phyloP scores from a whole-genome alignment of 1,284 basidiomycete genomes.

The Fistulinella cinereoalba region DNA sequence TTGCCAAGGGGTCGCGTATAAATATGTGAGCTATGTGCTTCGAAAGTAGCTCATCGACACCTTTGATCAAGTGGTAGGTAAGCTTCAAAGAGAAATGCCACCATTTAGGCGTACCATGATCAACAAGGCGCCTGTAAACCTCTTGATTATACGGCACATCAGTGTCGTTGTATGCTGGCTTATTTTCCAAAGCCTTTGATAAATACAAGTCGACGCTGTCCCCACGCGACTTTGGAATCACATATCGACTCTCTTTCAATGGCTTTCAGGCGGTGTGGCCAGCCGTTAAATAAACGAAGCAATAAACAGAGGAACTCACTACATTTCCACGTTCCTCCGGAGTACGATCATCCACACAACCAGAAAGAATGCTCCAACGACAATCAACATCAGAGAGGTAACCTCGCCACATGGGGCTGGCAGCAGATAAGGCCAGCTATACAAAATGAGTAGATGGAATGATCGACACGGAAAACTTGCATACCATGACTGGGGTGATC shows the following conservation, averaged over 20 bases:
- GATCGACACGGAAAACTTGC: conserved; percentile 19
- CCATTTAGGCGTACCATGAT: conserved; percentile 56
- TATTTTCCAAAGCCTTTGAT: conserved; percentile 82
- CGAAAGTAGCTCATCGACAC: conserved; percentile 84
- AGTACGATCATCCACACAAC: conserved; percentile 95
- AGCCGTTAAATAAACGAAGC: conserved; percentile 3
- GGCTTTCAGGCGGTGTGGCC: conserved; percentile 49
- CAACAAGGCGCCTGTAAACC: conserved; percentile 69
- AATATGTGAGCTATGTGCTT: conserved; percentile 95
- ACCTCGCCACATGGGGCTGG: conserved; percentile 92
- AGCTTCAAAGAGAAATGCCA: not conserved
- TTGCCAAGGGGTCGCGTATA: conserved; percentile 95
- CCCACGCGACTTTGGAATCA: conserved; percentile 95
- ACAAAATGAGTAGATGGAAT: conserved; percentile 6
- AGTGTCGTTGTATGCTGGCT: conserved; percentile 92
- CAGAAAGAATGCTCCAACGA: conserved; percentile 98
- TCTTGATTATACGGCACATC: conserved; percentile 75
- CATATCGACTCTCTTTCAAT: conserved; percentile 67
- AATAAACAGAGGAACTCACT: conserved; percentile 47
- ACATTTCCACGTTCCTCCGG: conserved; percentile 84
- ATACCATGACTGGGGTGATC: conserved; percentile 89
- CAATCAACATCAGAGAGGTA: conserved; percentile 96
- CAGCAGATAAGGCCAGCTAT: conserved; percentile 92
- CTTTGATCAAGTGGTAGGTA: conserved; percentile 38
- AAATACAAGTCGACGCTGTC: conserved; percentile 96